A percentile compares a stretch with the other conserved stretches of the same genome.
phyloP scores from a whole-genome alignment of 23 red algal genomes.

The Porphyridium purpureum region DNA sequence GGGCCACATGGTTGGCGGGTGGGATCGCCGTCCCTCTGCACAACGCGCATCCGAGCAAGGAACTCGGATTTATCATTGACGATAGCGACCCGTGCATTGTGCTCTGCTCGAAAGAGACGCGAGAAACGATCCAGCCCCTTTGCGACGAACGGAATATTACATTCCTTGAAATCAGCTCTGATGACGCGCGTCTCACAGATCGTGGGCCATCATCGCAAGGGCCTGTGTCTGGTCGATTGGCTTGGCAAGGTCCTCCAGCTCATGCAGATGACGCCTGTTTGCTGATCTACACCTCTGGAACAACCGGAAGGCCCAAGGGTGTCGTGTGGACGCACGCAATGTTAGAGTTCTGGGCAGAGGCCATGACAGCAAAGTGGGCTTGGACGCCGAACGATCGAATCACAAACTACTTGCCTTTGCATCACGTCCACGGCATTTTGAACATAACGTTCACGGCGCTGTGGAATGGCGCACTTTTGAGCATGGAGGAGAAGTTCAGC shows the following conservation, averaged over 20 bases:
- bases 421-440: slow-evolving; percentile 80
- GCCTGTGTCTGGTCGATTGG: no score
- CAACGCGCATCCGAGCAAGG: not conserved
- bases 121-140: not conserved
- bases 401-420: slow-evolving; percentile 62
- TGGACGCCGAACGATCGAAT: slow-evolving; percentile 37
- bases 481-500: slow-evolving; percentile 22
- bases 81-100: not conserved
- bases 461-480: slow-evolving; percentile 34
- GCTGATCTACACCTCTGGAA: slow-evolving; percentile 88
- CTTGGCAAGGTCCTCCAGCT: not conserved
- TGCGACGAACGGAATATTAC: not conserved
- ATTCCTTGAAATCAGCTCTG: not conserved
- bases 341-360: slow-evolving; percentile 47
- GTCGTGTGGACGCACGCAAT: slow-evolving; percentile 68
- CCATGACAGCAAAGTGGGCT: slow-evolving; percentile 20
- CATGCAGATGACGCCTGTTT: not conserved
- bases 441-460: slow-evolving; percentile 39
- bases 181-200: not conserved
- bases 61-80: not conserved
- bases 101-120: not conserved
- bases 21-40: not conserved
- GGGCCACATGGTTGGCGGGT: not conserved
- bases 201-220: not conserved
- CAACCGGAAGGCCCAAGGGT: slow-evolving; percentile 89